Percentiles rank a stretch among this genome's conserved stretches.
Evolutionary conservation across 192 early-diverging fungal genomes (phyloP).

Genomic region (Coemansia sp.): DNA sequence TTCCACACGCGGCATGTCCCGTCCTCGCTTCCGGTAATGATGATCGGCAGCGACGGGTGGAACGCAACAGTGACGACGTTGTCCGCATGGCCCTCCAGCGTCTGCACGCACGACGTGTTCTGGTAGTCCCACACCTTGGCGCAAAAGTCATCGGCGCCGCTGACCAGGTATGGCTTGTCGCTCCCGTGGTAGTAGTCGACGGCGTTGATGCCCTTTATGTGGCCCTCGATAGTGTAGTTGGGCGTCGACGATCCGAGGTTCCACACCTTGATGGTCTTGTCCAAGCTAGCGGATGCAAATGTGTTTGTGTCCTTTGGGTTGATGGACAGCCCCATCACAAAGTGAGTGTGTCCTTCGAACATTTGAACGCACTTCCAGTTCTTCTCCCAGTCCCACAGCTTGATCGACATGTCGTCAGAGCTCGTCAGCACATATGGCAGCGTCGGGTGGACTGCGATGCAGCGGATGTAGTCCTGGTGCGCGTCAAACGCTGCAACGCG

Average conservation of each 20-base stretch:
- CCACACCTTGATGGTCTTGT: slow-evolving; percentile 98
- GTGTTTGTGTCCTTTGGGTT: slow-evolving; percentile 99
- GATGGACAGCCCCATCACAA: slow-evolving; percentile 95
- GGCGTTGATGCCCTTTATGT: slow-evolving; percentile 96
- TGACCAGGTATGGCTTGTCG: slow-evolving; percentile 96
- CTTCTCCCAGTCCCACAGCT: slow-evolving; percentile 99
- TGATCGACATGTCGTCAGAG: slow-evolving; percentile 97
- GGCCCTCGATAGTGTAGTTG: slow-evolving; percentile 97
- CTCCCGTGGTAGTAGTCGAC: slow-evolving; percentile 98
- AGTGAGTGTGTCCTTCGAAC: slow-evolving; percentile 97
- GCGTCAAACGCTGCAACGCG: slow-evolving; percentile 95
- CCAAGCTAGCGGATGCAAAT: slow-evolving; percentile 95
- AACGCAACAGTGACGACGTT: slow-evolving; percentile 89
- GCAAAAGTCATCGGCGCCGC: slow-evolving; percentile 92
- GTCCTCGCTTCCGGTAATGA: slow-evolving; percentile 93
- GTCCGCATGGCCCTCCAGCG: slow-evolving; percentile 94
- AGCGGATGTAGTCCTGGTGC: slow-evolving; percentile 95
- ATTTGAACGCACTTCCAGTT: slow-evolving; percentile 95
- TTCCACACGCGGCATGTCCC: slow-evolving; percentile 96
- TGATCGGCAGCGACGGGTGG: slow-evolving; percentile 97
- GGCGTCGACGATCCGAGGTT: slow-evolving; percentile 86
- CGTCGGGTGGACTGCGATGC: slow-evolving; percentile 95
- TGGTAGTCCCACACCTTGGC: slow-evolving; percentile 99
- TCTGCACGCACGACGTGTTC: slow-evolving; percentile 99
- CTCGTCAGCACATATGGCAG: slow-evolving; percentile 90